These are phyloP conservation scores for Hypericum androsaemum DNA, from an alignment of 345 rosid genomes.

Conservation along the genomic window DNA sequence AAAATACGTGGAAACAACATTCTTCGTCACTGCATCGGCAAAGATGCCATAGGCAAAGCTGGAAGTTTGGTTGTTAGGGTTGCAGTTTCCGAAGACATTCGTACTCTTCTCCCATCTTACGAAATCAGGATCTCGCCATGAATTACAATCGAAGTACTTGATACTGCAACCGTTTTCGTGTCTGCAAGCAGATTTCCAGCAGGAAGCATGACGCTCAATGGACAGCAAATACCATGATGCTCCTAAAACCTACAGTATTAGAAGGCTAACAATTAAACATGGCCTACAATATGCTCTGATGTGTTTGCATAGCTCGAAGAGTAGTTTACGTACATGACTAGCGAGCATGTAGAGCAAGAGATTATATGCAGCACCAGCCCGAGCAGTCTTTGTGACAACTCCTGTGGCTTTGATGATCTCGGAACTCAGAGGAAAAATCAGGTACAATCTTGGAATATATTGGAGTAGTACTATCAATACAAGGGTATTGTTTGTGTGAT, in stretches of 20 bases:
- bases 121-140: conserved; percentile 21
- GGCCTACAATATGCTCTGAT: too few relatives aligned
- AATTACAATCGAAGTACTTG: conserved; percentile 49
- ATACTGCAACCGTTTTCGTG: conserved; percentile 38
- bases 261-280: background rate
- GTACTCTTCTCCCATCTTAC: conserved; percentile 46
- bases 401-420: conserved; percentile 63
- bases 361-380: conserved; percentile 96
- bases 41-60: conserved; percentile 55
- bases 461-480: conserved; percentile 75
- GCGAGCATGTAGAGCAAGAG: conserved; percentile 76
- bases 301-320: too few relatives aligned
- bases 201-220: conserved; percentile 57
- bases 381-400: conserved; percentile 75
- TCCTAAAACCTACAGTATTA: conserved; percentile 52
- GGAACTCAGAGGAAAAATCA: conserved; percentile 67
- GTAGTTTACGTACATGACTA: conserved; percentile 55
- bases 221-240: conserved; percentile 85
- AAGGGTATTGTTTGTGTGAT: conserved; percentile 65
- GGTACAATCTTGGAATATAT: conserved; percentile 59
- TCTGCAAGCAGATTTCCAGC: conserved; percentile 68
- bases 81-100: conserved; percentile 42
- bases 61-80: conserved; percentile 22
- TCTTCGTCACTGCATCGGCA: conserved; percentile 39
- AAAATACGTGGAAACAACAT: conserved; percentile 42